These are phyloP conservation scores for Ustilago esculenta DNA, from an alignment of 1,284 basidiomycete genomes.

Conservation along the genomic window DNA sequence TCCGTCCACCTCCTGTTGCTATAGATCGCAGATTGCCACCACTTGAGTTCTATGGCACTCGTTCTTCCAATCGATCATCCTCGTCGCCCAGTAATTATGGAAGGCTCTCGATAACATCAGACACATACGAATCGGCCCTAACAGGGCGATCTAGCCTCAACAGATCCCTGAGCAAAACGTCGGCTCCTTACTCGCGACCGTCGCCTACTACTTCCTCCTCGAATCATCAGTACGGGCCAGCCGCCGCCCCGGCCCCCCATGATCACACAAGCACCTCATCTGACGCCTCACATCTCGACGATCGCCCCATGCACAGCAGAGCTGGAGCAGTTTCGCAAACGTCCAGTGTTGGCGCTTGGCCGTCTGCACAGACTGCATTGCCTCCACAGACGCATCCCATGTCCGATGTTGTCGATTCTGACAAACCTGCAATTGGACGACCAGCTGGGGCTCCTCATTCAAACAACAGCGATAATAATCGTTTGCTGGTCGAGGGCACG, in stretches of 20 bases:
- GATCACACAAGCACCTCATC: neutral
- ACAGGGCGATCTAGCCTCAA: conserved; percentile 8
- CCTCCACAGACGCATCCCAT: neutral
- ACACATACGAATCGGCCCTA: conserved; percentile 16
- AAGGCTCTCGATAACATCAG: conserved; percentile 19
- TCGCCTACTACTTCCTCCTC: neutral
- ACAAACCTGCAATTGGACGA: neutral
- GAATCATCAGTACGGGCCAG: neutral
- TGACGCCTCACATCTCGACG: conserved; percentile 9
- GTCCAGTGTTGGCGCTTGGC: neutral
- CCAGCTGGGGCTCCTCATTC: conserved; percentile 5
- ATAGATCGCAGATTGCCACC: conserved; percentile 30
- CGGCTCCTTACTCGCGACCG: conserved; percentile 9
- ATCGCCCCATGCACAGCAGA: conserved; percentile 1
- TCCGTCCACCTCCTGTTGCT: conserved; percentile 23
- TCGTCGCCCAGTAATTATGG: conserved; percentile 30
- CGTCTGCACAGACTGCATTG: neutral
- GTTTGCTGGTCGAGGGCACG: conserved; percentile 23
- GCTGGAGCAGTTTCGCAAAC: neutral
- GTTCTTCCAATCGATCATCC: conserved; percentile 16
- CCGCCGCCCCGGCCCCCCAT: neutral
- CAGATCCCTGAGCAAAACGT: conserved; percentile 1
- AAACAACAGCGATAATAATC: conserved; percentile 15
- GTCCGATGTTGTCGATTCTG: neutral
- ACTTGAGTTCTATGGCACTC: conserved; percentile 19